Percentiles rank a stretch among this genome's conserved stretches.
Evolutionary conservation across 2,329 filamentous ascomycete species (phyloP).

Genomic region (Orbilia blumenaviensis): DNA sequence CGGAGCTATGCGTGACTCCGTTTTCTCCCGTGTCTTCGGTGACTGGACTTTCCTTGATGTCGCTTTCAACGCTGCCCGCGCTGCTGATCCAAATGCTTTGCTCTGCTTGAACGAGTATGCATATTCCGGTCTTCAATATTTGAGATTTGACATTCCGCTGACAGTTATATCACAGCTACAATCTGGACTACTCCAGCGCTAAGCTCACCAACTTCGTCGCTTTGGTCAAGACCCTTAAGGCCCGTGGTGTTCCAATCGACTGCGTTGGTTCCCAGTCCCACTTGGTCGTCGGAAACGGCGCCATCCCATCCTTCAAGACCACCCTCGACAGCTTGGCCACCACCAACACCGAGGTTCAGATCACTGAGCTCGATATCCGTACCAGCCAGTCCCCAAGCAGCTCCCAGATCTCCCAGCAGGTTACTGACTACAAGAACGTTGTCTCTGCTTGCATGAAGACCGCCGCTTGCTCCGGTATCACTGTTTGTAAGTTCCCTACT

Average conservation of each 20-base stretch:
- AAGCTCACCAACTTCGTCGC: constrained; percentile 69
- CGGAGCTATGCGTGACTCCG: constrained; percentile 68
- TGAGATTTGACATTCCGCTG: neutral
- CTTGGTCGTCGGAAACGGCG: constrained; percentile 64
- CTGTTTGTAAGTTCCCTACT: constrained; percentile 68
- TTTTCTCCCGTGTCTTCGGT: constrained; percentile 75
- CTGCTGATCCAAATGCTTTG: constrained; percentile 73
- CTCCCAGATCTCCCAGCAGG: constrained; percentile 58
- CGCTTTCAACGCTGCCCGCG: constrained; percentile 74
- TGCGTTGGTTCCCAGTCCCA: constrained; percentile 71
- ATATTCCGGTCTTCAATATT: constrained; percentile 58
- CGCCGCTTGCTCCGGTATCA: constrained; percentile 72
- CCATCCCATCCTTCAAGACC: constrained; percentile 59
- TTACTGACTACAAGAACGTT: constrained; percentile 59
- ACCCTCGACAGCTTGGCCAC: constrained; percentile 67
- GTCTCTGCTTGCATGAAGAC: constrained; percentile 69
- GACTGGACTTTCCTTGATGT: constrained; percentile 73
- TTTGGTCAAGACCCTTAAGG: constrained; percentile 71
- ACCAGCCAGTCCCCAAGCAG: constrained; percentile 67
- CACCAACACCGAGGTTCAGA: constrained; percentile 68
- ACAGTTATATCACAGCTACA: constrained; percentile 62
- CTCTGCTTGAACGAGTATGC: constrained; percentile 76
- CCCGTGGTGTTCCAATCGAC: constrained; percentile 72
- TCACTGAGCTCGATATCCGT: constrained; percentile 75
- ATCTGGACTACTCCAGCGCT: constrained; percentile 70